A percentile compares a stretch with the other conserved stretches of the same genome.
Conservation (phyloP, 768 basidiomycete species). For the Mycena haematopus region DNA sequence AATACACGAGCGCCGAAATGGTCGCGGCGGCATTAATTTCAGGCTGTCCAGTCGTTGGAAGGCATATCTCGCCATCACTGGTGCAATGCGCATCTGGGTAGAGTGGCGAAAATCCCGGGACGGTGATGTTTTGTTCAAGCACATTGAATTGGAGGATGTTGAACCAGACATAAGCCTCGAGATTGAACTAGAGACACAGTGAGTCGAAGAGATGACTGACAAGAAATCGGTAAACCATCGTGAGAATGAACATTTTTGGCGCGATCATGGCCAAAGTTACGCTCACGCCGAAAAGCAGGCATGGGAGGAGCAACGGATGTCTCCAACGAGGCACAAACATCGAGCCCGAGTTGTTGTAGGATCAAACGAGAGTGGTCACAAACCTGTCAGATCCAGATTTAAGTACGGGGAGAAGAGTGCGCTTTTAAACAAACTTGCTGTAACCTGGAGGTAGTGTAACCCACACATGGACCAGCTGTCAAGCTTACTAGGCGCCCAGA, state of each 20-base stretch:
- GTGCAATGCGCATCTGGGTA: constrained; percentile 47
- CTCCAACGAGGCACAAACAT: neutral
- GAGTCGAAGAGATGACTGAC: neutral
- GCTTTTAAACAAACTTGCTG: too few relatives aligned
- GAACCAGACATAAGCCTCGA: constrained; percentile 24
- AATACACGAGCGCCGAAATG: constrained; percentile 40
- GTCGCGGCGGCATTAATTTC: constrained; percentile 52
- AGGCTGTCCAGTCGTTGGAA: constrained; percentile 43
- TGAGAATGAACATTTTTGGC: constrained; percentile 28
- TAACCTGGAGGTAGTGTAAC: too few relatives aligned
- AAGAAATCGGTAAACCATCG: constrained; percentile 9
- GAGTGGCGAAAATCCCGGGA: constrained; percentile 45
- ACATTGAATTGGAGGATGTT: constrained; percentile 31
- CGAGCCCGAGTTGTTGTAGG: neutral
- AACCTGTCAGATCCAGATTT: neutral
- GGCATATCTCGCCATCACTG: constrained; percentile 40
- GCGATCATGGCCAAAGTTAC: neutral
- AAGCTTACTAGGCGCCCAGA: too few relatives aligned
- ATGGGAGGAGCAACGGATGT: constrained; percentile 7
- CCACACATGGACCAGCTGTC: too few relatives aligned
- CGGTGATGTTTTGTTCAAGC: constrained; percentile 42
- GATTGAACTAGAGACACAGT: constrained; percentile 21
- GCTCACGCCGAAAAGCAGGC: constrained; percentile 17
- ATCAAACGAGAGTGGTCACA: neutral
- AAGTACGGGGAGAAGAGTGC: too few relatives aligned